Percentiles rank a stretch among this genome's conserved stretches.
Conservation (phyloP, 495 filamentous ascomycete genomes). For the Penicillium tannophilum region DNA sequence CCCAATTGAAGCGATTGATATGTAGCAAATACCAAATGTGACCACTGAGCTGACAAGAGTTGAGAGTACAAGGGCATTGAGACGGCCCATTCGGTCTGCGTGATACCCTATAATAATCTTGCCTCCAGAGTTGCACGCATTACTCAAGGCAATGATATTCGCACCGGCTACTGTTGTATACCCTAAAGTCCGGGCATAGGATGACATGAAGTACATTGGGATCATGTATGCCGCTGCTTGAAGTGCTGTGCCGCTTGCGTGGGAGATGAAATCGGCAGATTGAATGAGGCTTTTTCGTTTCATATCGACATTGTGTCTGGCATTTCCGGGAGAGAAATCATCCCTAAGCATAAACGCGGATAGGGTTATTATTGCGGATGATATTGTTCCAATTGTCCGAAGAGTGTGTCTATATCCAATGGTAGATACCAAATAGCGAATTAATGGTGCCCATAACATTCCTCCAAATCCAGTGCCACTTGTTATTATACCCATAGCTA, state of each 20-base stretch:
- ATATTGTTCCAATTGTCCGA: slow-evolving; percentile 38
- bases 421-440: slow-evolving; percentile 27
- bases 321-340: slow-evolving; percentile 29
- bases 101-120: slow-evolving; percentile 28
- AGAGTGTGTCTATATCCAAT: slow-evolving; percentile 44
- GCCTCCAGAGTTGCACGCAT: slow-evolving; percentile 32
- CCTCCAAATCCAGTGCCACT: slow-evolving; percentile 40
- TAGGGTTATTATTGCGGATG: slow-evolving; percentile 27
- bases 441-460: slow-evolving; percentile 37
- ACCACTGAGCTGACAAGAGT: too few relatives aligned
- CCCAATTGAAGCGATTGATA: slow-evolving; percentile 21
- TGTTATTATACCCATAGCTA: slow-evolving; percentile 44
- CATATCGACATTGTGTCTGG: slow-evolving; percentile 33
- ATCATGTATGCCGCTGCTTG: slow-evolving; percentile 45
- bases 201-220: slow-evolving; percentile 42
- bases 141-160: slow-evolving; percentile 37
- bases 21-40: slow-evolving; percentile 34
- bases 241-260: slow-evolving; percentile 33
- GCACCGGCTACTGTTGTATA: slow-evolving; percentile 37
- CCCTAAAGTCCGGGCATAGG: slow-evolving; percentile 40
- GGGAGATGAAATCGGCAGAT: slow-evolving; percentile 41
- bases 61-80: slow-evolving; percentile 40
- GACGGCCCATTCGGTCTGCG: slow-evolving; percentile 53
- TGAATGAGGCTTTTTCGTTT: too few relatives aligned
- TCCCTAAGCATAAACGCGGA: slow-evolving; percentile 23